Evolutionary conservation across 2,329 filamentous ascomycete genomes (phyloP).

Genomic region (Monilinia laxa): DNA sequence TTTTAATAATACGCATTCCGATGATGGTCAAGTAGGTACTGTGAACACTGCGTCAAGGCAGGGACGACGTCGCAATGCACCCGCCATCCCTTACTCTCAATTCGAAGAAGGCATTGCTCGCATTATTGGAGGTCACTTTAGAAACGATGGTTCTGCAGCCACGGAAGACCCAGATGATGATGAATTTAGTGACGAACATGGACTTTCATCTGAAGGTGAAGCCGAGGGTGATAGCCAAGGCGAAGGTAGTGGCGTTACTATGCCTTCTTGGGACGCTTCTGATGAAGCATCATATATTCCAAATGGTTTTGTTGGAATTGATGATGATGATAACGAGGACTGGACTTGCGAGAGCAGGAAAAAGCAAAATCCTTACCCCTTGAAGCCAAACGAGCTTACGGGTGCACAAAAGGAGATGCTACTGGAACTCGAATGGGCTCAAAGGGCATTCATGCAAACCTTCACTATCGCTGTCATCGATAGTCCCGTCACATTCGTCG

Average conservation of each 20-base stretch:
- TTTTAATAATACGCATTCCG: not conserved
- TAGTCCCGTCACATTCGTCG: slow-evolving; percentile 53
- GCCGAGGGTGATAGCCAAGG: not conserved
- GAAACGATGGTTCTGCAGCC: not conserved
- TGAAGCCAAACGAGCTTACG: slow-evolving; percentile 55
- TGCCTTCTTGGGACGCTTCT: not conserved
- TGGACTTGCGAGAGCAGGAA: slow-evolving; percentile 16
- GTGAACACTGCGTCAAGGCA: slow-evolving; percentile 19
- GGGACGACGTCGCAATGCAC: not conserved
- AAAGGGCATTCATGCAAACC: slow-evolving; percentile 65
- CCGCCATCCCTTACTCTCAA: not conserved
- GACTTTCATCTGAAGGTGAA: not conserved
- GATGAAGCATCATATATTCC: not conserved
- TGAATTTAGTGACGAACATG: not conserved
- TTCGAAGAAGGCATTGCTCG: slow-evolving; percentile 12
- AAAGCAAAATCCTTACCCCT: slow-evolving; percentile 24
- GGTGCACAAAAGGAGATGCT: slow-evolving; percentile 67
- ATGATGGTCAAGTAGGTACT: slow-evolving; percentile 18
- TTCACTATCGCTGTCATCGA: slow-evolving; percentile 65
- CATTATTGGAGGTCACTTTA: not conserved
- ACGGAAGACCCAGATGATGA: not conserved
- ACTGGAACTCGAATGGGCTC: slow-evolving; percentile 66
- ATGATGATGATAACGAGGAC: not conserved
- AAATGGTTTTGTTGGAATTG: not conserved
- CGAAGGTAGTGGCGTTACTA: not conserved